Percentiles rank a stretch among this genome's conserved stretches.
Conservation (phyloP, 108 stramenopile genomes). For the Skeletonema marinoi region DNA sequence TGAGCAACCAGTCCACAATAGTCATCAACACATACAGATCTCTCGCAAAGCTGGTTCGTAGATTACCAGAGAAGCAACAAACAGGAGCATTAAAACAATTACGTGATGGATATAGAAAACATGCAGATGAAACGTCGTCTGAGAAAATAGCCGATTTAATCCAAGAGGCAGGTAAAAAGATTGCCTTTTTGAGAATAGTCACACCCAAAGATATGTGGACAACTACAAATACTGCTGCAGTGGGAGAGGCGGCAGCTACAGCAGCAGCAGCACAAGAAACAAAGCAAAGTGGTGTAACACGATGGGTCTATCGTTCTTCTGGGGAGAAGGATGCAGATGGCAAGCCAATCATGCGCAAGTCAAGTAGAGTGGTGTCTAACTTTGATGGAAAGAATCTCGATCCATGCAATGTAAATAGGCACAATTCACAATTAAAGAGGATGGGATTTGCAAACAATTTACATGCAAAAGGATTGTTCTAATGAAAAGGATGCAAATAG, state of each 20-base stretch:
- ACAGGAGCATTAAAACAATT: conserved; percentile 52
- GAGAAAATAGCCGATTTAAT: conserved; percentile 54
- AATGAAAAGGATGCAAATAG: neutral
- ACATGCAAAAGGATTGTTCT: conserved; percentile 86
- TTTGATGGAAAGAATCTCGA: conserved; percentile 85
- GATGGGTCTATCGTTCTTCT: conserved; percentile 47
- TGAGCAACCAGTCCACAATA: conserved; percentile 20
- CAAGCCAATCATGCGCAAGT: conserved; percentile 30
- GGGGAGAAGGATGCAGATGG: conserved; percentile 47
- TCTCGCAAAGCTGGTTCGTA: conserved; percentile 55
- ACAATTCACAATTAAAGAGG: conserved; percentile 64
- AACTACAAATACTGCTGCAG: neutral
- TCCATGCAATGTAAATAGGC: conserved; percentile 71
- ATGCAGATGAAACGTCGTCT: conserved; percentile 31
- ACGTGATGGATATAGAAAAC: conserved; percentile 57
- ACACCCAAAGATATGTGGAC: conserved; percentile 58
- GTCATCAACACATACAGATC: conserved; percentile 56
- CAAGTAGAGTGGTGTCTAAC: conserved; percentile 63
- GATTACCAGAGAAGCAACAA: conserved; percentile 54
- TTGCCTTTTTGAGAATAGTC: conserved; percentile 73
- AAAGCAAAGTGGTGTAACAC: conserved; percentile 43
- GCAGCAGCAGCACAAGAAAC: conserved; percentile 36
- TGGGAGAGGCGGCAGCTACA: conserved; percentile 33
- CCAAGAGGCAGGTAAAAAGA: conserved; percentile 65
- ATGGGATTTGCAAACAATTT: conserved; percentile 81